Percentiles rank a stretch among this genome's conserved stretches.
These are phyloP conservation scores for Apiotrichum laibachii DNA, from an alignment of 1,284 basidiomycete species.

Conservation along the genomic window DNA sequence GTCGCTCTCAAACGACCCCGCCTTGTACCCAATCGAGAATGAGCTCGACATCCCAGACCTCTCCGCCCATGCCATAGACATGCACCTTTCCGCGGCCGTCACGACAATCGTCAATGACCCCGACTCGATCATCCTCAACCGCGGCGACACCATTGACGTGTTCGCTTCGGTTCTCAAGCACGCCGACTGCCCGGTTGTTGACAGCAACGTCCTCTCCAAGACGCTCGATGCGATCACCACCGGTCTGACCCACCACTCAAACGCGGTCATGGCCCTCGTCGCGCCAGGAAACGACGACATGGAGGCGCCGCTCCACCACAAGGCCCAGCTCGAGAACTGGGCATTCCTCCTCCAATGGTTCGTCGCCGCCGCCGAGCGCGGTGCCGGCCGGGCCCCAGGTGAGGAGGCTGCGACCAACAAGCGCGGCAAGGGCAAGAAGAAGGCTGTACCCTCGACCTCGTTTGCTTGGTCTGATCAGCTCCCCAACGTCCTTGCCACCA, in stretches of 20 bases:
- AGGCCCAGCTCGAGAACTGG: slow-evolving; percentile 76
- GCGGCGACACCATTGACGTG: slow-evolving; percentile 66
- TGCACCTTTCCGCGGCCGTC: slow-evolving; percentile 58
- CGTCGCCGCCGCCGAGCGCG: slow-evolving; percentile 69
- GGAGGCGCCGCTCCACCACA: slow-evolving; percentile 66
- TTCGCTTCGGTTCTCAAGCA: slow-evolving; percentile 67
- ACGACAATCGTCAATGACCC: slow-evolving; percentile 69
- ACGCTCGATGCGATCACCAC: slow-evolving; percentile 40
- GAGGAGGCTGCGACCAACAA: slow-evolving; percentile 19
- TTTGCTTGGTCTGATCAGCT: slow-evolving; percentile 82
- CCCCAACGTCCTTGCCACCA: slow-evolving; percentile 63
- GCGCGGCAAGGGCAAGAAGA: slow-evolving; percentile 57
- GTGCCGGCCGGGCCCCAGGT: slow-evolving; percentile 54
- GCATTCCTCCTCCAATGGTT: slow-evolving; percentile 86
- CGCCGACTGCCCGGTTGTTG: slow-evolving; percentile 37
- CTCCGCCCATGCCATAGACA: slow-evolving; percentile 53
- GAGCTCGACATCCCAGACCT: slow-evolving; percentile 63
- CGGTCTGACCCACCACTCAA: slow-evolving; percentile 35
- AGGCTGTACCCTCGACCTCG: slow-evolving; percentile 20
- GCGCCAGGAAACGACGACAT: slow-evolving; percentile 58
- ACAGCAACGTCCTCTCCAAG: slow-evolving; percentile 40
- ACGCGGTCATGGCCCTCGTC: slow-evolving; percentile 32
- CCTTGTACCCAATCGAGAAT: slow-evolving; percentile 61
- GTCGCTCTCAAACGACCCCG: slow-evolving; percentile 57
- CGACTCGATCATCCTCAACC: slow-evolving; percentile 61